Base-by-base conservation (phyloP, 441 rosid species). In the Bocquillonia castaneifolia region DNA sequence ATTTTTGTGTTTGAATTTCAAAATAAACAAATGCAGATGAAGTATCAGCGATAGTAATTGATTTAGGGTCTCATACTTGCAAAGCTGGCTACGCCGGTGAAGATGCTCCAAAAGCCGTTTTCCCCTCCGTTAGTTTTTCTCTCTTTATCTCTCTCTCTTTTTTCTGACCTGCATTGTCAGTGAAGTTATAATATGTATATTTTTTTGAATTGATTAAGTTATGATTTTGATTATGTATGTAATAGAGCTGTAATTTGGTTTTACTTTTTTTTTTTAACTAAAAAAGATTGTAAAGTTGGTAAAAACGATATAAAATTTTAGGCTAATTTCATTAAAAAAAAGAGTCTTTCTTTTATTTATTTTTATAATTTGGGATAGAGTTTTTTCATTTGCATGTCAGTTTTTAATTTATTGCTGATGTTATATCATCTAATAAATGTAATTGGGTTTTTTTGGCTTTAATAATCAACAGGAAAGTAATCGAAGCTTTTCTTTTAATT, bases 31-130 rank as follows among this genome's bases (percentile, higher is more conserved):
- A 55, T 60, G 76, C 96, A 96, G 98, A 96, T 74, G 99, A 96
- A 80, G 99, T 96, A 8, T 93, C 99, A 64, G 98, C 99, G 52
- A 87, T 93, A 68, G 99, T 96, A 23, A 79, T 96, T 64, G 99
- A 96, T 88, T 77, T 95, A 75, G 99, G 98, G 20, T 88, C 97
- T 28, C 98, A 92, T 83, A 92, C 98, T 75, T 95, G 98, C 82
- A 95, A 95, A 69, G 99, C 99, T 63, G 99, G 99, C 63, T 95
- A 92, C 74, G 99, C 99, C 3, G 99, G 98, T 5, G 99, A 95
- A 81, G 99, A 95, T 85, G 96, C 97, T 74, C 98, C 98, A 40
- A 96, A 96, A 74, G 99, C 99, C 39, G 98, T 96, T 5, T 96
- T 96, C 54, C 97, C 99, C 68, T 91, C 99, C 50, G 98, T 92